Evolutionary conservation across 148 eudicot genomes (phyloP).

Genomic region (Fagopyrum tataricum): DNA sequence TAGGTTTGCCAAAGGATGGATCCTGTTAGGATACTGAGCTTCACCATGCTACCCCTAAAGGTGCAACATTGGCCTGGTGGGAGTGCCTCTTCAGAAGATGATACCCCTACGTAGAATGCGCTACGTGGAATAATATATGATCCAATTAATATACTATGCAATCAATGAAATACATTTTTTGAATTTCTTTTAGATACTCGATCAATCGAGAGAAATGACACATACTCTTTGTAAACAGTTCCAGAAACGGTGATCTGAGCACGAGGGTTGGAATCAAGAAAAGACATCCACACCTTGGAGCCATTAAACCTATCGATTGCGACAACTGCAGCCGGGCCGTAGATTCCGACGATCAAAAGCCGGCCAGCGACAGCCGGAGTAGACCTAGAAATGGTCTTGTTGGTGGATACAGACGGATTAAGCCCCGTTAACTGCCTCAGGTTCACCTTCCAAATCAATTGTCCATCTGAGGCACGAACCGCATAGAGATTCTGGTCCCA

Average conservation of each 20-base stretch:
- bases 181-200: too few species aligned
- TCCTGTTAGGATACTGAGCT: conserved; percentile 39
- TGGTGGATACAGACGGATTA: conserved; percentile 19
- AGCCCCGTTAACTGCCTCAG: conserved; percentile 38
- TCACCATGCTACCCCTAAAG: conserved; percentile 56
- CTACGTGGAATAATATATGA: background rate
- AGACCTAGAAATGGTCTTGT: conserved; percentile 41
- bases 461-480: conserved; percentile 38
- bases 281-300: conserved; percentile 44
- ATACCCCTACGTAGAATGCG: conserved; percentile 50
- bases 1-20: conserved; percentile 48
- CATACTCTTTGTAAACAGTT: conserved; percentile 40
- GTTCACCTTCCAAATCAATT: conserved; percentile 43
- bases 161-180: too few species aligned
- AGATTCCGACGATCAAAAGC: conserved; percentile 38
- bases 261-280: conserved; percentile 37
- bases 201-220: background rate
- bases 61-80: conserved; percentile 43
- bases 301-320: conserved; percentile 35
- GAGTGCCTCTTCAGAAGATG: conserved; percentile 40
- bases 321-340: conserved; percentile 55
- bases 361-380: conserved; percentile 44
- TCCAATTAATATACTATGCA: too few species aligned
- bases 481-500: conserved; percentile 66
- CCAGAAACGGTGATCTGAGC: conserved; percentile 46